Evolutionary conservation across 768 basidiomycete genomes (phyloP).

Genomic region (Suillus brevipes): DNA sequence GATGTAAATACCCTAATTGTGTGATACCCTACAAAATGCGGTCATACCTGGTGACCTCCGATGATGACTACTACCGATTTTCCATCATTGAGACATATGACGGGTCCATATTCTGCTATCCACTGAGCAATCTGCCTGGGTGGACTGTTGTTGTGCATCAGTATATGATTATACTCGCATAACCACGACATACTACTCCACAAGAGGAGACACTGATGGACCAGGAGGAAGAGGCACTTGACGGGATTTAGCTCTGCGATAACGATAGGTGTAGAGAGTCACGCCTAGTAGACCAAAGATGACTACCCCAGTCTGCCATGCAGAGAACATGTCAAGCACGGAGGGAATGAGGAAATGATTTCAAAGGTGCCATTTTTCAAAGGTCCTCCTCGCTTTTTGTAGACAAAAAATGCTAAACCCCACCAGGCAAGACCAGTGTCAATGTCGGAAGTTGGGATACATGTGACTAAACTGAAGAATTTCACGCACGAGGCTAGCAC

Average conservation of each 20-base stretch:
- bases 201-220: constrained; percentile 8
- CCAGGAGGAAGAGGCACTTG: constrained; percentile 5
- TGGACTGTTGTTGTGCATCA: neutral
- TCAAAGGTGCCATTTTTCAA: neutral
- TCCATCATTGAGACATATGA: constrained; percentile 10
- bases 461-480: neutral
- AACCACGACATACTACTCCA: constrained; percentile 2
- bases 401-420: neutral
- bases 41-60: constrained; percentile 10
- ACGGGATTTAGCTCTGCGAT: neutral
- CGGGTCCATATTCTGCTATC: constrained; percentile 12
- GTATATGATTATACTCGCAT: too few relatives aligned
- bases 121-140: constrained; percentile 9
- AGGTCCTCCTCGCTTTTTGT: neutral
- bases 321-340: neutral
- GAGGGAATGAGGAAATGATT: neutral
- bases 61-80: constrained; percentile 9
- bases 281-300: neutral
- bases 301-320: neutral
- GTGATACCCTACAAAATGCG: constrained; percentile 17
- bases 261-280: neutral
- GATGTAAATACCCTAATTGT: constrained; percentile 7
- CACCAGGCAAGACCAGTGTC: neutral
- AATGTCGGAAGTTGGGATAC: neutral
- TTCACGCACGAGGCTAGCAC: neutral